Conservation (phyloP, 164 flowering plant genomes). For the Santalum album region DNA sequence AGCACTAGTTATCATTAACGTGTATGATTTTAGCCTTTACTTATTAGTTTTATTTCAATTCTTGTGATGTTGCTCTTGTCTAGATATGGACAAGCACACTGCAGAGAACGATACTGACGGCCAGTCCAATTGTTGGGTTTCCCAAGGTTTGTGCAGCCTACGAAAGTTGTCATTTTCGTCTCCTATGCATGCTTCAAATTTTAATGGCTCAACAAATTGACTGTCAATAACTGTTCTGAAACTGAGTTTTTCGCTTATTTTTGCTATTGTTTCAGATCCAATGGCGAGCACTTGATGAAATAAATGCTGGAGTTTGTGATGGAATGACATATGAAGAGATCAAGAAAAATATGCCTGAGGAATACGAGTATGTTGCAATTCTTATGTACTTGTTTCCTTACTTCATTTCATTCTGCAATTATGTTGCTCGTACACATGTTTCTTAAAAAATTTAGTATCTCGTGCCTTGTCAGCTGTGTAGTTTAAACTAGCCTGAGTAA, state of each 20-base stretch:
- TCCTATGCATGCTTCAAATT: background rate
- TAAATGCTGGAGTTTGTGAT: slow-evolving; percentile 96
- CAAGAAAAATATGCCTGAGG: slow-evolving; percentile 97
- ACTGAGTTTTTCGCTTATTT: background rate
- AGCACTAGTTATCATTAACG: no score
- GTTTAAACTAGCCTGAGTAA: no score
- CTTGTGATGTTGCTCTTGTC: background rate
- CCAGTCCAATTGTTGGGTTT: slow-evolving; percentile 83
- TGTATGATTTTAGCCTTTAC: no score
- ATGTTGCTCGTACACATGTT: background rate
- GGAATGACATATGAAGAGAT: slow-evolving; percentile 99
- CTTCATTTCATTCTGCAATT: background rate
- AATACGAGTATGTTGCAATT: slow-evolving; percentile 81
- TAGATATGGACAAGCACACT: slow-evolving; percentile 99
- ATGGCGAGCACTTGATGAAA: slow-evolving; percentile 99
- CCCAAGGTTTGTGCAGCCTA: slow-evolving; percentile 94
- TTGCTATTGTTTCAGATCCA: slow-evolving; percentile 66
- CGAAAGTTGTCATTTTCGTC: no score
- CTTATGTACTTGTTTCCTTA: background rate
- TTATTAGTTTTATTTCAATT: no score
- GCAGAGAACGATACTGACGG: slow-evolving; percentile 88
- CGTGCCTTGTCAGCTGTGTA: no score
- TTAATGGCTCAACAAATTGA: no score
- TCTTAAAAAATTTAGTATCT: no score
- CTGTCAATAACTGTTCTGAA: no score